These are phyloP conservation scores for Adiantum capillusveneris DNA, from an alignment of 75 land plant species.

Conservation along the genomic window DNA sequence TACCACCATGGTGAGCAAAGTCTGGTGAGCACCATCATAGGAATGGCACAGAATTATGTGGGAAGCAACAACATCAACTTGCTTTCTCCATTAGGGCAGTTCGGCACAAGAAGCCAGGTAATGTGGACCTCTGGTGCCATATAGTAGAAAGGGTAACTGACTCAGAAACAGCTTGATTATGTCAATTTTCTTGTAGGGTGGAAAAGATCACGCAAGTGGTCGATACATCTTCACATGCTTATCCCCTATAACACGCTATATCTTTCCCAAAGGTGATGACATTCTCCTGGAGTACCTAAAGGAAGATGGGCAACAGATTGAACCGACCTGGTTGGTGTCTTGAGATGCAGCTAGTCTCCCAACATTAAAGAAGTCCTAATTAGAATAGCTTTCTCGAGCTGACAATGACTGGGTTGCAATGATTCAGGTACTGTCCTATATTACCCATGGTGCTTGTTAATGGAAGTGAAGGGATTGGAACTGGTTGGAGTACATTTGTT, in stretches of 20 bases:
- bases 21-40: conserved; percentile 87
- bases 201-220: conserved; percentile 97
- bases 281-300: conserved; percentile 71
- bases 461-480: conserved; percentile 99
- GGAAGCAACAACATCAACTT: conserved; percentile 99
- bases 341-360: too few species aligned
- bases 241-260: conserved; percentile 60
- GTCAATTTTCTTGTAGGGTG: conserved; percentile 52
- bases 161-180: too few species aligned
- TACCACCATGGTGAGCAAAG: conserved; percentile 99
- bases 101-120: conserved; percentile 78
- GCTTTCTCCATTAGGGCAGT: conserved; percentile 79
- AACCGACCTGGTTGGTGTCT: conserved; percentile 69
- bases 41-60: conserved; percentile 96
- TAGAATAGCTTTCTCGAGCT: too few species aligned
- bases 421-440: conserved; percentile 73
- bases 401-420: too few species aligned
- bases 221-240: conserved; percentile 77
- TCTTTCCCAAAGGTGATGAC: conserved; percentile 91
- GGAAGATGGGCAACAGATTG: conserved; percentile 91
- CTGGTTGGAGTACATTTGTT: conserved; percentile 96
- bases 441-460: conserved; percentile 91
- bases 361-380: too few species aligned
- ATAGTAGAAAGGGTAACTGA: not conserved
- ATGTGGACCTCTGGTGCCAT: not conserved